Evolutionary conservation across 2,329 filamentous ascomycete genomes (phyloP).

Genomic region (Hortaea werneckii): DNA sequence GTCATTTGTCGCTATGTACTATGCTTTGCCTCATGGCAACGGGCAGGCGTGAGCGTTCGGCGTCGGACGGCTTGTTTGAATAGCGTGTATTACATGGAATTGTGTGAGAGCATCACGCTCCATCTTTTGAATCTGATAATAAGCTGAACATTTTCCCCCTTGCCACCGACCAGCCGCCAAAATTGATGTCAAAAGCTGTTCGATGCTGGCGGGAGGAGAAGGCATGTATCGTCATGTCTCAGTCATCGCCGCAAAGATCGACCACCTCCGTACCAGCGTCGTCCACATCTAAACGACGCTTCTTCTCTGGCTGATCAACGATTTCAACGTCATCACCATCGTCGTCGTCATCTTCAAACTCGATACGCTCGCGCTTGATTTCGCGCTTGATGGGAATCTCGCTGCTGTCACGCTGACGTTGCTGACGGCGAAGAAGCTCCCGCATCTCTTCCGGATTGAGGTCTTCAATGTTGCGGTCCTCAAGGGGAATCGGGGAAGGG

Average conservation of each 20-base stretch:
- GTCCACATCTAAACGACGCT: not conserved
- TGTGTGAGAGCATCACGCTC: too few species aligned
- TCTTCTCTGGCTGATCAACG: constrained; percentile 1
- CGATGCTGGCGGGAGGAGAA: too few species aligned
- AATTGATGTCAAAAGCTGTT: too few species aligned
- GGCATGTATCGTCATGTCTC: not conserved
- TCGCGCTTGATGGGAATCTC: constrained; percentile 1
- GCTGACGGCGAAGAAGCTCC: constrained; percentile 6
- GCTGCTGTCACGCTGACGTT: not conserved
- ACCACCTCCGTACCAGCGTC: not conserved
- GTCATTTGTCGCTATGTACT: not conserved
- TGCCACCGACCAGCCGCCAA: too few species aligned
- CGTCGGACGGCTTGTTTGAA: not conserved
- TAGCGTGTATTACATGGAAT: too few species aligned
- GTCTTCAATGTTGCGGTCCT: constrained; percentile 3
- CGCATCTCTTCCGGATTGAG: constrained; percentile 7
- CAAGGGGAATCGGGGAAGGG: constrained; percentile 9
- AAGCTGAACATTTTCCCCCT: too few species aligned
- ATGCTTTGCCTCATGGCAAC: not conserved
- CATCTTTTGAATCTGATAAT: too few species aligned
- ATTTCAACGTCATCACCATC: constrained; percentile 1
- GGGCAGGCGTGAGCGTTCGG: not conserved
- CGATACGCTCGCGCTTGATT: constrained; percentile 3
- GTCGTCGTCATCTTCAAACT: not conserved
- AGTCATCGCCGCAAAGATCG: constrained; percentile 1